A percentile compares a stretch with the other conserved stretches of the same genome.
phyloP scores from a whole-genome alignment of 164 flowering plant genomes.

The Berberis vulgaris region DNA sequence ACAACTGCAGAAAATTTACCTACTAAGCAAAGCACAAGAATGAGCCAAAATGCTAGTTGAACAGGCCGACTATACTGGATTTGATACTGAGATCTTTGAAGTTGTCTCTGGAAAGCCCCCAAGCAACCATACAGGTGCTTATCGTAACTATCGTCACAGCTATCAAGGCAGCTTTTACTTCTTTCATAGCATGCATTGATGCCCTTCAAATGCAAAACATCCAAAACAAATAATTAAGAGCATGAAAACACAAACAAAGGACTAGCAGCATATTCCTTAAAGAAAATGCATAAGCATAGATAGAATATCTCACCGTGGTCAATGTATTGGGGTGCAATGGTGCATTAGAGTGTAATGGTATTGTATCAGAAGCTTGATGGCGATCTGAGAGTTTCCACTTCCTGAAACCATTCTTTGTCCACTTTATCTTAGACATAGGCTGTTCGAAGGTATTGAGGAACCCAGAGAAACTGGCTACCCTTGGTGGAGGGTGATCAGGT shows the following conservation, averaged over 20 bases:
- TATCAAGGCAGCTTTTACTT: conserved; percentile 61
- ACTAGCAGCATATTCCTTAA: background rate
- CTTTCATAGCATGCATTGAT: conserved; percentile 51
- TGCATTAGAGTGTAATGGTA: conserved; percentile 22
- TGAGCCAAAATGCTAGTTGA: conserved; percentile 35
- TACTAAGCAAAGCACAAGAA: conserved; percentile 40
- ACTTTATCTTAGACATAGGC: conserved; percentile 45
- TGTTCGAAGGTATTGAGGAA: conserved; percentile 39
- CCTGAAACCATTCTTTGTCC: conserved; percentile 60
- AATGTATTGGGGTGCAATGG: conserved; percentile 12
- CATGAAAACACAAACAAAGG: no score
- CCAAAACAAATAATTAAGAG: background rate
- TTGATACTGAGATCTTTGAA: conserved; percentile 83
- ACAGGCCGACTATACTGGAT: conserved; percentile 66
- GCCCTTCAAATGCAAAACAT: conserved; percentile 26
- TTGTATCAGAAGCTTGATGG: conserved; percentile 32
- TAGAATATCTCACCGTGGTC: conserved; percentile 33
- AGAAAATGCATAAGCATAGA: background rate
- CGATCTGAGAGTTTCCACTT: conserved; percentile 54
- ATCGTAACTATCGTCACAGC: conserved; percentile 56
- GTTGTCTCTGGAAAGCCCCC: conserved; percentile 69
- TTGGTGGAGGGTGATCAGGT: conserved; percentile 42
- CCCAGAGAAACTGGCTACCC: conserved; percentile 58
- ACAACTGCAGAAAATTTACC: conserved; percentile 32
- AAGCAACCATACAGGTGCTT: conserved; percentile 81